Evolutionary conservation across 768 basidiomycete species (phyloP).

Genomic region (Amanita fuliginea): DNA sequence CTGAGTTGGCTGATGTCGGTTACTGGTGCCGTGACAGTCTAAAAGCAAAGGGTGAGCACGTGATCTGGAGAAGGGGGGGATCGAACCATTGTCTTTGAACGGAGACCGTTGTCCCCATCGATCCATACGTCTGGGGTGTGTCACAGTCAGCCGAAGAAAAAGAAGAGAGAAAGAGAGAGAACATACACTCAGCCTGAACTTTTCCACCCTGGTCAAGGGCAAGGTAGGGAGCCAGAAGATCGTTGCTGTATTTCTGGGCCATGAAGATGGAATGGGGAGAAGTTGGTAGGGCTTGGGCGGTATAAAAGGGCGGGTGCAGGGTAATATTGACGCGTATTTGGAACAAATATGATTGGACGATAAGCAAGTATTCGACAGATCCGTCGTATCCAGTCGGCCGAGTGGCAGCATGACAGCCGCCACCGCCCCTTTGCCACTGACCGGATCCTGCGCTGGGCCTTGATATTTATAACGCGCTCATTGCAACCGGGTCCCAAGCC

Average conservation of each 20-base stretch:
- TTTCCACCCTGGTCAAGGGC: constrained; percentile 84
- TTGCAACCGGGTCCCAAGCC: constrained; percentile 45
- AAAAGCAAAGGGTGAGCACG: constrained; percentile 7
- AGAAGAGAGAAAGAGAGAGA: too few species aligned
- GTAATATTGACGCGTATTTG: constrained; percentile 23
- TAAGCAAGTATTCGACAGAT: constrained; percentile 17
- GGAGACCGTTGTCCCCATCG: constrained; percentile 88
- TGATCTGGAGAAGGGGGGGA: background rate
- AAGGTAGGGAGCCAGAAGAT: constrained; percentile 85
- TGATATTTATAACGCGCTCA: constrained; percentile 16
- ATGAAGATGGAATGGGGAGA: constrained; percentile 12
- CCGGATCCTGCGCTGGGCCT: constrained; percentile 30
- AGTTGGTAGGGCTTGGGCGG: constrained; percentile 12
- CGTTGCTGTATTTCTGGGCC: constrained; percentile 52
- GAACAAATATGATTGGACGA: constrained; percentile 30
- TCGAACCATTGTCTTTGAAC: constrained; percentile 89
- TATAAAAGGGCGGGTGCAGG: constrained; percentile 13
- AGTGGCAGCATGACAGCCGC: background rate
- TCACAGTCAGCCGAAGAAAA: too few species aligned
- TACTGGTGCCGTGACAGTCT: constrained; percentile 85
- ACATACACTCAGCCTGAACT: constrained; percentile 86
- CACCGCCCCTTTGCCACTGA: background rate
- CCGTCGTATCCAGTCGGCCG: constrained; percentile 4
- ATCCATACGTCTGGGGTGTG: constrained; percentile 88
- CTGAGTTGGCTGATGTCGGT: constrained; percentile 86